Evolutionary conservation across 371 early-diverging fungal species (phyloP).

Genomic region (Fennellomyces sp.): DNA sequence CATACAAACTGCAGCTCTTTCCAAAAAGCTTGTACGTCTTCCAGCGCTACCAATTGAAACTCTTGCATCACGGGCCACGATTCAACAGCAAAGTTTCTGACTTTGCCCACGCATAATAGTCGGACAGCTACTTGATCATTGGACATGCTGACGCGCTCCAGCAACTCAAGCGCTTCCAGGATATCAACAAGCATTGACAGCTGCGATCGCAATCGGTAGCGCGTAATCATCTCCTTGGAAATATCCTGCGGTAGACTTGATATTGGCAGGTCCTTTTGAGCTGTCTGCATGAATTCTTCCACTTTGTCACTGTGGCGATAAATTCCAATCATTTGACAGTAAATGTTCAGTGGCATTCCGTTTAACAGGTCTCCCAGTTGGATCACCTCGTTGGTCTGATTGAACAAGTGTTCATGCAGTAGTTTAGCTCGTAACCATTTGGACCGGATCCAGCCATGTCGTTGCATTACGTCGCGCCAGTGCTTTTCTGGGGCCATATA

Average conservation of each 20-base stretch:
- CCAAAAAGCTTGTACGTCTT: slow-evolving; percentile 18
- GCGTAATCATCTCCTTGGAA: neutral
- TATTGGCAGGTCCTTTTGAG: slow-evolving; percentile 9
- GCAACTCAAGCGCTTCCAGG: slow-evolving; percentile 16
- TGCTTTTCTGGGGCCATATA: slow-evolving; percentile 5
- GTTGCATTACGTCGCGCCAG: slow-evolving; percentile 18
- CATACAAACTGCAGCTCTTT: slow-evolving; percentile 22
- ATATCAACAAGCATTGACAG: slow-evolving; percentile 6
- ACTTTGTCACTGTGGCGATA: neutral
- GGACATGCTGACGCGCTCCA: neutral
- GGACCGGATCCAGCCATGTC: slow-evolving; percentile 25
- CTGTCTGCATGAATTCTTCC: slow-evolving; percentile 12
- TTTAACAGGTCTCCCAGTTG: slow-evolving; percentile 3
- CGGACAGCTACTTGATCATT: neutral
- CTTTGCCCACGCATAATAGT: neutral
- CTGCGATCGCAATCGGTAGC: slow-evolving; percentile 6
- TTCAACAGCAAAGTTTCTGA: slow-evolving; percentile 11
- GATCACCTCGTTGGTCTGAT: neutral
- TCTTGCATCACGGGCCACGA: slow-evolving; percentile 13
- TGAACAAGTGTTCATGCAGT: slow-evolving; percentile 18
- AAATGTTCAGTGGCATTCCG: slow-evolving; percentile 16
- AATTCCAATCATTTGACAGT: slow-evolving; percentile 16
- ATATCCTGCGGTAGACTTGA: slow-evolving; percentile 6
- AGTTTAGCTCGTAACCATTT: slow-evolving; percentile 24
- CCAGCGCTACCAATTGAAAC: neutral